Base-by-base conservation (phyloP, 1,284 basidiomycete genomes). In the Malassezia sympodialis region DNA sequence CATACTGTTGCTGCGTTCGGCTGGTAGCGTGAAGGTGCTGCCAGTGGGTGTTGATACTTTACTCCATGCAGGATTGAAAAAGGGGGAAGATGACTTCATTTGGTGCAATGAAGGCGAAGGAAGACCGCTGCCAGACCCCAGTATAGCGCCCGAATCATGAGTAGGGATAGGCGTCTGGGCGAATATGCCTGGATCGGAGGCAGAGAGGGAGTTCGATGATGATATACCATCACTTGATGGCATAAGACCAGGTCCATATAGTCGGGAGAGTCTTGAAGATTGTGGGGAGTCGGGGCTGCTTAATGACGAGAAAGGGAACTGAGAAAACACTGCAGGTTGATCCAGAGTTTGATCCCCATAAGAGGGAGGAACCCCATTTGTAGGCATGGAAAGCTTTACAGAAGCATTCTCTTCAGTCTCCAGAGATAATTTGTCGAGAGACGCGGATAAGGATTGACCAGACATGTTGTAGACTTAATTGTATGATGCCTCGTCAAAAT, bases 401-500 rank as follows among this genome's bases (percentile, higher is more conserved):
- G 41, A 15, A 8, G n/a, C 19, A 8, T 21, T 21, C 8, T 21
- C 21, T 3, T 21, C 48, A 24, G 17, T 34, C 11, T 50, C 39
- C 12, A 57, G n/a, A 3, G 43, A 24, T 14, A 51, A 24, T 7
- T 35, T 24, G 35, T 57, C 55, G 14, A 57, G 40, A n/a, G 55
- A 51, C 5, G 47, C 37, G 17, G 51, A 8, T 17, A 57, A 46
- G 19, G 19, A n/a, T 44, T 47, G 41, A 27, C 52, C 55, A n/a
- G 55, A 17, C 55, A 57, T 57, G 19, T 19, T 39, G 37, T 7
- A 8, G n/a, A 30, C 17, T 19, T 6, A 44, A 12, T 32, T 21
- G 30, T 32, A 15, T 15, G 19, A n/a, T n/a, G 32, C 14, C 32
- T 17, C 11, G 32, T 35, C n/a, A 39, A 21, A 10, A 15, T 21